Conservation (phyloP, 2,329 filamentous ascomycete species). For the Neoscytalidium dimidiatum region DNA sequence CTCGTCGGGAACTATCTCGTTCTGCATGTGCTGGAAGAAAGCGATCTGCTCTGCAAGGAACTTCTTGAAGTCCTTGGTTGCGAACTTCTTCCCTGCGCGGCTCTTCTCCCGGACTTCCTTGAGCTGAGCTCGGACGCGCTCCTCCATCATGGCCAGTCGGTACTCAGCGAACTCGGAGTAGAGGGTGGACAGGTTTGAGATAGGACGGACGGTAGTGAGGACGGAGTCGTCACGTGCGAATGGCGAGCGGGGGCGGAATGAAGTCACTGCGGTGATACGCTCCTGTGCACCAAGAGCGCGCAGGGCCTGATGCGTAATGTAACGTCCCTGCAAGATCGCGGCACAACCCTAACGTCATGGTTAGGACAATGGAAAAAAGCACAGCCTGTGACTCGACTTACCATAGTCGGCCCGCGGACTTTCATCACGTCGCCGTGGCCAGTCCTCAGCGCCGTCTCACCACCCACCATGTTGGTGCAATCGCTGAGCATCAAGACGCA, state of each 20-base stretch:
- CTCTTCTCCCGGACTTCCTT: conserved; percentile 44
- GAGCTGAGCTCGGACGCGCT: conserved; percentile 54
- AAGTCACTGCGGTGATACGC: conserved; percentile 67
- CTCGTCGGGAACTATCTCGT: conserved; percentile 35
- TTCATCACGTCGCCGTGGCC: conserved; percentile 57
- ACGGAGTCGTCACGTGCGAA: conserved; percentile 61
- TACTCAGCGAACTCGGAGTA: conserved; percentile 66
- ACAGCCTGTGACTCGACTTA: conserved; percentile 35
- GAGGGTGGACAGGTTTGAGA: conserved; percentile 59
- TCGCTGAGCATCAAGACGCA: conserved; percentile 69
- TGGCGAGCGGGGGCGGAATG: conserved; percentile 61
- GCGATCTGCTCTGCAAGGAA: conserved; percentile 36
- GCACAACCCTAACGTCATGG: conserved; percentile 54
- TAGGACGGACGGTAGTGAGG: conserved; percentile 60
- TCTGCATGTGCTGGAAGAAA: conserved; percentile 37
- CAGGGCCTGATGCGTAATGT: conserved; percentile 66
- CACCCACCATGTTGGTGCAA: conserved; percentile 63
- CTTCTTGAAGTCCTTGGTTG: conserved; percentile 35
- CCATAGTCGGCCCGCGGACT: conserved; percentile 62
- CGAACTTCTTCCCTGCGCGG: conserved; percentile 32
- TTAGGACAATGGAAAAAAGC: conserved; percentile 19
- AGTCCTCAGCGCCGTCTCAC: conserved; percentile 63
- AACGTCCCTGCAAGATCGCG: conserved; percentile 67
- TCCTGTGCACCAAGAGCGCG: conserved; percentile 60
- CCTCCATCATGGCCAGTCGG: conserved; percentile 63